Evolutionary conservation across 106 monocot species (phyloP).

Genomic region (Phalaenopsis equestris): DNA sequence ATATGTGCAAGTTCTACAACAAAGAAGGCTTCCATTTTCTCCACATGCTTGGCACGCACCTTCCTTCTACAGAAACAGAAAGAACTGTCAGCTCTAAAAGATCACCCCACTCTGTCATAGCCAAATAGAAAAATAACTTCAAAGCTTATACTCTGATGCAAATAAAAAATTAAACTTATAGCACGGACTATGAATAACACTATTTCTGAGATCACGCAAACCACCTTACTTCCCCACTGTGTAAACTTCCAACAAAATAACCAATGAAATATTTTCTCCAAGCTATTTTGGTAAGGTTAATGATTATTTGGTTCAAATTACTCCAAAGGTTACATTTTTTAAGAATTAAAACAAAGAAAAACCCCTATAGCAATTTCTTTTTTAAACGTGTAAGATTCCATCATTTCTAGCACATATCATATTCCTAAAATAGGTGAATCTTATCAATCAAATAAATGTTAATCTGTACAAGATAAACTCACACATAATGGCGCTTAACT

Average conservation of each 20-base stretch:
- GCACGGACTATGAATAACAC: neutral
- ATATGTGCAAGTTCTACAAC: constrained; percentile 83
- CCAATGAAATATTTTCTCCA: neutral
- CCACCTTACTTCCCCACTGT: neutral
- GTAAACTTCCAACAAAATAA: neutral
- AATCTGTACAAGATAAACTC: neutral
- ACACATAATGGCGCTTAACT: neutral
- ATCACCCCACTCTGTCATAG: neutral
- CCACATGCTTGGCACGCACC: constrained; percentile 82
- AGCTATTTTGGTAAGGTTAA: neutral
- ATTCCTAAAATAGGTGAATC: constrained; percentile 1
- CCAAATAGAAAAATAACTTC: neutral
- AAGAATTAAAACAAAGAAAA: neutral
- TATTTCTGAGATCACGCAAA: neutral
- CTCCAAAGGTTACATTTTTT: neutral
- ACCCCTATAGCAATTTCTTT: neutral
- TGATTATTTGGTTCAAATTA: neutral
- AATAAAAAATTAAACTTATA: neutral
- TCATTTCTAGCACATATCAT: neutral
- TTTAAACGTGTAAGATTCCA: neutral
- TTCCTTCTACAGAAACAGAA: constrained; percentile 48
- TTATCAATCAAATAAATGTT: neutral
- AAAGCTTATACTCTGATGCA: neutral
- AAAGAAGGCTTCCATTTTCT: constrained; percentile 47
- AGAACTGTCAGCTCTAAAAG: neutral